Percentiles rank a stretch among this genome's conserved stretches.
phyloP scores from a whole-genome alignment of 2,329 filamentous ascomycete species.

The Rasamsonia emersonii region DNA sequence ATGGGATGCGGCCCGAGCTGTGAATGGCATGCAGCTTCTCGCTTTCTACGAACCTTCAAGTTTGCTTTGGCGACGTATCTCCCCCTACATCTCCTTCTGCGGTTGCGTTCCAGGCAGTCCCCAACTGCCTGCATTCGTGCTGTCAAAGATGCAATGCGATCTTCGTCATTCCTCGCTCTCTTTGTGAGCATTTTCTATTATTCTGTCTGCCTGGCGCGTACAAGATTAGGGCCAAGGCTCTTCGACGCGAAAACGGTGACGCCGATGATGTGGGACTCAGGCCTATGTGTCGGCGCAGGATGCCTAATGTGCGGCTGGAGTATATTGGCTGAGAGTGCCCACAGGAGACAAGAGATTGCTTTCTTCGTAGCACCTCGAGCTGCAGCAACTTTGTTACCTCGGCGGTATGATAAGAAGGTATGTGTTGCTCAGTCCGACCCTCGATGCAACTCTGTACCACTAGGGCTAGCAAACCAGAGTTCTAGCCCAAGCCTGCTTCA shows the following conservation, averaged over 20 bases:
- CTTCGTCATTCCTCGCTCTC: slow-evolving; percentile 66
- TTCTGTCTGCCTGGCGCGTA: slow-evolving; percentile 69
- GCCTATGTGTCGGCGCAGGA: slow-evolving; percentile 60
- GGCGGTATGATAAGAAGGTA: slow-evolving; percentile 52
- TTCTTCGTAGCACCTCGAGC: slow-evolving; percentile 76
- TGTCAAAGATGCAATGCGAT: slow-evolving; percentile 54
- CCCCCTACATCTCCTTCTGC: slow-evolving; percentile 61
- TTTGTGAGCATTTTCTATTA: slow-evolving; percentile 81
- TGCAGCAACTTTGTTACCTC: slow-evolving; percentile 63
- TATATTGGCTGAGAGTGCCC: slow-evolving; percentile 60
- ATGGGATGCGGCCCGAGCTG: slow-evolving; percentile 64
- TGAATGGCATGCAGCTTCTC: slow-evolving; percentile 61
- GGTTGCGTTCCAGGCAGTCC: slow-evolving; percentile 44
- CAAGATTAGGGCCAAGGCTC: slow-evolving; percentile 61
- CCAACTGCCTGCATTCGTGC: slow-evolving; percentile 41
- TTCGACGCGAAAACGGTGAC: slow-evolving; percentile 48
- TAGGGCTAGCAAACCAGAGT: background rate
- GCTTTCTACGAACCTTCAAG: slow-evolving; percentile 60
- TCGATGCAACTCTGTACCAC: slow-evolving; percentile 3
- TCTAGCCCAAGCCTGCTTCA: background rate
- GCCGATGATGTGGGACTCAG: slow-evolving; percentile 49
- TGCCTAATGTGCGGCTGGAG: slow-evolving; percentile 76
- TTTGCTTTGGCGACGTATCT: slow-evolving; percentile 71
- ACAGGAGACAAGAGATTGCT: slow-evolving; percentile 63
- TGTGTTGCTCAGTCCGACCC: slow-evolving; percentile 6